A percentile compares a stretch with the other conserved stretches of the same genome.
Conservation (phyloP, 2,329 filamentous ascomycete species). For the Fusarium floridanum region DNA sequence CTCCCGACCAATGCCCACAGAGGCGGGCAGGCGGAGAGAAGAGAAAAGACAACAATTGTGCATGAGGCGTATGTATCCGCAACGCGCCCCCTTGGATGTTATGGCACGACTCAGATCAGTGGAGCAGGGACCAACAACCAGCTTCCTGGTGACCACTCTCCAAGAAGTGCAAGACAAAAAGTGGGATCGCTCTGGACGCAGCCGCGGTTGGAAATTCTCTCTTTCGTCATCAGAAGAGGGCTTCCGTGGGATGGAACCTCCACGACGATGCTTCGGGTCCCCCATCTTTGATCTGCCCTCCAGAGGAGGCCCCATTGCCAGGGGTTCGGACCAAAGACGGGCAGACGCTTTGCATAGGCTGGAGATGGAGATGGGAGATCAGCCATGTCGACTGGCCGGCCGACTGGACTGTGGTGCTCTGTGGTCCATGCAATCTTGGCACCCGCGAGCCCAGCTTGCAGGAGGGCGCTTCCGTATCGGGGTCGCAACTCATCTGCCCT, state of each 20-base stretch:
- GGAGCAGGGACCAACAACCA: constrained; percentile 17
- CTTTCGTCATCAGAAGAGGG: constrained; percentile 24
- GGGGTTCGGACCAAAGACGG: constrained; percentile 21
- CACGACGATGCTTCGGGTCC: constrained; percentile 5
- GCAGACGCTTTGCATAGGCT: constrained; percentile 23
- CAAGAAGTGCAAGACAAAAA: constrained; percentile 15
- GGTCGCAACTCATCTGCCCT: constrained; percentile 34
- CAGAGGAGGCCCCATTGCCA: constrained; percentile 21
- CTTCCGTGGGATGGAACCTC: constrained; percentile 16
- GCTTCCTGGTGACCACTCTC: constrained; percentile 7
- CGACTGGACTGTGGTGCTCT: constrained; percentile 11
- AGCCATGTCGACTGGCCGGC: constrained; percentile 13
- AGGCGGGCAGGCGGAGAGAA: constrained; percentile 38
- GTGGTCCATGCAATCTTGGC: constrained; percentile 22
- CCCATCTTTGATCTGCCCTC: constrained; percentile 21
- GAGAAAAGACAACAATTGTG: constrained; percentile 35
- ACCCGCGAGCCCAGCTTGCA: constrained; percentile 10
- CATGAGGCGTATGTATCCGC: constrained; percentile 31
- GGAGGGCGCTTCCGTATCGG: constrained; percentile 22
- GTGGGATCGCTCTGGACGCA: constrained; percentile 10
- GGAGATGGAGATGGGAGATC: constrained; percentile 25
- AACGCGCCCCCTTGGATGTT: constrained; percentile 26
- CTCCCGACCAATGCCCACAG: constrained; percentile 15
- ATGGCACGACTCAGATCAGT: constrained; percentile 20
- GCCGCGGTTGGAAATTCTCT: constrained; percentile 9